Percentiles rank a stretch among this genome's conserved stretches.
phyloP scores from a whole-genome alignment of 345 rosid genomes.

The Syzygium aqueum region DNA sequence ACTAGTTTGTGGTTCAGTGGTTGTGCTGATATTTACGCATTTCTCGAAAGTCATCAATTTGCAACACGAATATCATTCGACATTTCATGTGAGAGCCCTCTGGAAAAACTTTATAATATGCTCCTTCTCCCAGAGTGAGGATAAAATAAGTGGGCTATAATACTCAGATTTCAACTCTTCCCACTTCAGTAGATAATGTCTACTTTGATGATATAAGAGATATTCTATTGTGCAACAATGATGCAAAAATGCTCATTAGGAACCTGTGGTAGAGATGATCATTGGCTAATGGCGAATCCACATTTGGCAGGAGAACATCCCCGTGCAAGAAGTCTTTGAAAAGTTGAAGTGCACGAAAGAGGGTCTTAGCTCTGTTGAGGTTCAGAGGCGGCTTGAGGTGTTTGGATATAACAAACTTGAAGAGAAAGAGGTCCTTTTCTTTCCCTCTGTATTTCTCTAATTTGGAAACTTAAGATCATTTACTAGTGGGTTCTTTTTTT shows the following conservation, averaged over 20 bases:
- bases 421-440: conserved; percentile 36
- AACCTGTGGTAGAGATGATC: not conserved
- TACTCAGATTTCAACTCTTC: not conserved
- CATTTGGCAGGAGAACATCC: conserved; percentile 38
- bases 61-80: not conserved
- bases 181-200: not conserved
- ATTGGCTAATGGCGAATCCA: not conserved
- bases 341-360: conserved; percentile 38
- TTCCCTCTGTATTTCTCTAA: not conserved
- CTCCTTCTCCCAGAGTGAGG: not conserved
- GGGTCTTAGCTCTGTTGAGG: conserved; percentile 36
- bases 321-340: conserved; percentile 44
- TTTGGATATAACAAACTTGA: conserved; percentile 59
- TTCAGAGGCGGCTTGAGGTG: conserved; percentile 26
- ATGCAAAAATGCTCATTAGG: not conserved
- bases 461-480: not conserved
- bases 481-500: not conserved
- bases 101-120: not conserved
- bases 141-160: not conserved
- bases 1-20: not conserved
- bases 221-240: not conserved
- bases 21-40: not conserved
- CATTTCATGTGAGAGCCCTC: not conserved
- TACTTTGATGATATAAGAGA: not conserved
- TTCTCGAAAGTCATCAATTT: not conserved